Evolutionary conservation across 2,329 filamentous ascomycete species (phyloP).

Genomic region (Plectosphaerella cucumerina): DNA sequence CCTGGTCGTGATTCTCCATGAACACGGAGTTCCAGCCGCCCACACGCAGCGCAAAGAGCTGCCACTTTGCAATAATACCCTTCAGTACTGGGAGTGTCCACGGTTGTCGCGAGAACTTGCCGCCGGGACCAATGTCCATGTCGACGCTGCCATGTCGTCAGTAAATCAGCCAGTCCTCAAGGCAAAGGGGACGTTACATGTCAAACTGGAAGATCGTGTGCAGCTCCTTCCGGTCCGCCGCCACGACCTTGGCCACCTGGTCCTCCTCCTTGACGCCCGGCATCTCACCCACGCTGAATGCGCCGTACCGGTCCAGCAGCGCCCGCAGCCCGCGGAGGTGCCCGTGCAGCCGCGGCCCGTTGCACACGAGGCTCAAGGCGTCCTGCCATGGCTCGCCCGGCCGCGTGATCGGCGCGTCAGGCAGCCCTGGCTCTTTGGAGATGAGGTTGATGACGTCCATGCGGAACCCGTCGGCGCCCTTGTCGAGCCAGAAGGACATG

Average conservation of each 20-base stretch:
- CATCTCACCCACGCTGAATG: constrained; percentile 62
- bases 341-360: constrained; percentile 60
- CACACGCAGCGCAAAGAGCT: constrained; percentile 37
- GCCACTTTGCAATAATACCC: constrained; percentile 37
- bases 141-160: constrained; percentile 62
- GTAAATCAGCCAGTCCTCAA: constrained; percentile 22
- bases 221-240: constrained; percentile 50
- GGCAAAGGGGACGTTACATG: constrained; percentile 24
- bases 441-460: constrained; percentile 67
- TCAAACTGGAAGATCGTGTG: constrained; percentile 68
- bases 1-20: constrained; percentile 61
- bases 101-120: not conserved
- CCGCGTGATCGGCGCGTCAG: constrained; percentile 45
- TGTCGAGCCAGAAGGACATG: constrained; percentile 71
- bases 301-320: constrained; percentile 51
- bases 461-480: constrained; percentile 65
- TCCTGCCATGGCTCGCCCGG: constrained; percentile 41
- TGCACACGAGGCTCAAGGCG: constrained; percentile 51
- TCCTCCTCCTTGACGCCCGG: constrained; percentile 49
- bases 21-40: constrained; percentile 57
- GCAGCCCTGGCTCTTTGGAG: constrained; percentile 52
- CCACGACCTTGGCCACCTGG: constrained; percentile 52
- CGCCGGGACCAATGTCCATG: constrained; percentile 44
- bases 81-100: constrained; percentile 45
- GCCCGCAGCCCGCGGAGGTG: constrained; percentile 56